Conservation (phyloP, 805 yeast genomes). For the Spathaspora arborariae region DNA sequence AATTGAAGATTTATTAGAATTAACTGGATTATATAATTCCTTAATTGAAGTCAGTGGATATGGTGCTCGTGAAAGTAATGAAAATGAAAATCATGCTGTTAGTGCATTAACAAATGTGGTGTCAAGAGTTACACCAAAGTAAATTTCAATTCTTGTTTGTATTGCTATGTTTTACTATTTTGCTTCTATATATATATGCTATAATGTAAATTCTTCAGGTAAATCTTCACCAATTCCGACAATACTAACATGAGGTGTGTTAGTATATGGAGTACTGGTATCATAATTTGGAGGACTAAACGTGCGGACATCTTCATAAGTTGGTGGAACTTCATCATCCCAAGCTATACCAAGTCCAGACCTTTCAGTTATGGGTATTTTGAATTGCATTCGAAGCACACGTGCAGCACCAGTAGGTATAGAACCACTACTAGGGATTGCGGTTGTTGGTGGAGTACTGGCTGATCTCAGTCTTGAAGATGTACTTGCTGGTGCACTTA, state of each 20-base stretch:
- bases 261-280: conserved; percentile 8
- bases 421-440: conserved; percentile 38
- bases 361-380: conserved; percentile 76
- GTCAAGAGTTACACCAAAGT: neutral
- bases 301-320: conserved; percentile 79
- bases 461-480: neutral
- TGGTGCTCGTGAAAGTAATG: conserved; percentile 7
- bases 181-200: neutral
- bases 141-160: neutral
- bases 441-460: conserved; percentile 17
- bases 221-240: conserved; percentile 20
- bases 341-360: conserved; percentile 96
- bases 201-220: conserved; percentile 1
- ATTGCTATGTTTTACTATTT: neutral
- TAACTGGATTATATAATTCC: conserved; percentile 42
- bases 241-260: conserved; percentile 12
- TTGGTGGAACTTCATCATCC: conserved; percentile 99
- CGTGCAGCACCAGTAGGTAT: conserved; percentile 94
- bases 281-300: conserved; percentile 82
- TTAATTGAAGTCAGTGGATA: conserved; percentile 41
- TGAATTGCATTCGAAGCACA: conserved; percentile 91
- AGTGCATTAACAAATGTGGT: conserved; percentile 3
- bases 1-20: conserved; percentile 42
- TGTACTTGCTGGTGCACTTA: neutral
- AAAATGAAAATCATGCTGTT: neutral